Conservation (phyloP, 495 filamentous ascomycete species). For the Mycothermus thermophilus region DNA sequence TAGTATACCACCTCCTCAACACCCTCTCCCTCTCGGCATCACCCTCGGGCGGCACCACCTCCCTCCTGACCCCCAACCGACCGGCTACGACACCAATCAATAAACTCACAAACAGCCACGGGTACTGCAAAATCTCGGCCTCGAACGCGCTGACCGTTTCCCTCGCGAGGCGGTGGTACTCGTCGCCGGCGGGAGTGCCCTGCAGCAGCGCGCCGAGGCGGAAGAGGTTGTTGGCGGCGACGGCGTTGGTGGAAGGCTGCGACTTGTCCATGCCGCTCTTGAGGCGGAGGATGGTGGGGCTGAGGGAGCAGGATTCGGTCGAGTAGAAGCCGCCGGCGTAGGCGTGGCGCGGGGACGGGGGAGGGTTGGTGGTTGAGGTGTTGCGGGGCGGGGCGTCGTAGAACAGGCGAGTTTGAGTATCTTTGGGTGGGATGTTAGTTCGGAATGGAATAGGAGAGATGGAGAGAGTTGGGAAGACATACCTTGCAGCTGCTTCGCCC, state of each 20-base stretch:
- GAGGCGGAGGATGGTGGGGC: conserved; percentile 69
- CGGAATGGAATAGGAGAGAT: conserved; percentile 53
- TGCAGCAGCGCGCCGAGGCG: conserved; percentile 58
- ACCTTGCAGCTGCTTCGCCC: conserved; percentile 76
- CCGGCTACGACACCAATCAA: conserved; percentile 58
- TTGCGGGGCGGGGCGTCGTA: conserved; percentile 34
- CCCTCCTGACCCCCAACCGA: conserved; percentile 35
- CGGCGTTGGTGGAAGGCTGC: conserved; percentile 77
- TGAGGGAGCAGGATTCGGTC: conserved; percentile 47
- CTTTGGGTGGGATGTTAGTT: conserved; percentile 25
- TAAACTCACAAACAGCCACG: conserved; percentile 72
- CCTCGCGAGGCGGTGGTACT: conserved; percentile 49
- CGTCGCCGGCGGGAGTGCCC: conserved; percentile 49
- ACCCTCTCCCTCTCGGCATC: neutral
- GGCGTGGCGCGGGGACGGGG: conserved; percentile 27
- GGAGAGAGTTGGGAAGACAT: conserved; percentile 12
- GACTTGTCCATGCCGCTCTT: conserved; percentile 90
- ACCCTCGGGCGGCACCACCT: conserved; percentile 2
- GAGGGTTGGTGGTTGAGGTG: conserved; percentile 4
- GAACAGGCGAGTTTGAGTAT: conserved; percentile 55
- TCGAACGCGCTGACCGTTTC: conserved; percentile 75
- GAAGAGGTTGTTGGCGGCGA: conserved; percentile 70
- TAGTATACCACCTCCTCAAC: conserved; percentile 1
- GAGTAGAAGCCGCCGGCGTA: conserved; percentile 69
- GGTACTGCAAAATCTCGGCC: conserved; percentile 81